These are phyloP conservation scores for Knoxia roxburghii DNA, from an alignment of 257 asterid species.

Conservation along the genomic window DNA sequence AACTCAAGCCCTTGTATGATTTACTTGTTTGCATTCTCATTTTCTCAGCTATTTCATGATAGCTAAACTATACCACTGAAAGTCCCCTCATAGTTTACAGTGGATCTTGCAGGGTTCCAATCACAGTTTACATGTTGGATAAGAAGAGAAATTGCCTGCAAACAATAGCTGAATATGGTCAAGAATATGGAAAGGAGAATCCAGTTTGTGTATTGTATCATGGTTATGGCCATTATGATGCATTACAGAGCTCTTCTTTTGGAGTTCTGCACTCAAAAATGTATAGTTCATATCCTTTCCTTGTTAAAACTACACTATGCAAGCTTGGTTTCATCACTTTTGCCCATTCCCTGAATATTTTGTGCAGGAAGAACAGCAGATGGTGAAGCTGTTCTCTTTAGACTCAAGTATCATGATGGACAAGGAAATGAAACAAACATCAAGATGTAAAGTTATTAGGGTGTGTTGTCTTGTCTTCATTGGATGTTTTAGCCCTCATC, in stretches of 20 bases:
- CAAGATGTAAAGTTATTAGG: no score
- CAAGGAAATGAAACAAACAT: no score
- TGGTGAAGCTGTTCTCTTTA: no score
- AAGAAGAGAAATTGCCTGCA: slow-evolving; percentile 46
- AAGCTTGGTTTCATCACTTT: neutral
- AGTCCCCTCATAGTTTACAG: neutral
- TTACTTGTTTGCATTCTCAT: no score
- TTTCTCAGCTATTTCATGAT: no score
- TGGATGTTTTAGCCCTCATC: no score
- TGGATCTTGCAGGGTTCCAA: slow-evolving; percentile 45
- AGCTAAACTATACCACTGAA: neutral
- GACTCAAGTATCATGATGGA: no score
- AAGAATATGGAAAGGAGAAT: slow-evolving; percentile 53
- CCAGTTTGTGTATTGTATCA: slow-evolving; percentile 61
- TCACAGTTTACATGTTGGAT: slow-evolving; percentile 60
- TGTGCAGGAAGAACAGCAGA: no score
- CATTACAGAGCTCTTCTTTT: slow-evolving; percentile 33
- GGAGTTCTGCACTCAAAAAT: slow-evolving; percentile 30
- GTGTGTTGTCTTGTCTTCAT: no score
- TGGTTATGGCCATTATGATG: slow-evolving; percentile 73
- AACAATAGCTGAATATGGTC: slow-evolving; percentile 65
- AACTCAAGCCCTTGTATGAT: no score
- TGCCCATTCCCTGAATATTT: no score
- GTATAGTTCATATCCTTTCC: slow-evolving; percentile 18
- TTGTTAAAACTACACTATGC: neutral